Evolutionary conservation across 2,329 filamentous ascomycete genomes (phyloP), one percentile per base, ranked within the genome.

Genomic region (Fusarium chlamydosporum): DNA sequence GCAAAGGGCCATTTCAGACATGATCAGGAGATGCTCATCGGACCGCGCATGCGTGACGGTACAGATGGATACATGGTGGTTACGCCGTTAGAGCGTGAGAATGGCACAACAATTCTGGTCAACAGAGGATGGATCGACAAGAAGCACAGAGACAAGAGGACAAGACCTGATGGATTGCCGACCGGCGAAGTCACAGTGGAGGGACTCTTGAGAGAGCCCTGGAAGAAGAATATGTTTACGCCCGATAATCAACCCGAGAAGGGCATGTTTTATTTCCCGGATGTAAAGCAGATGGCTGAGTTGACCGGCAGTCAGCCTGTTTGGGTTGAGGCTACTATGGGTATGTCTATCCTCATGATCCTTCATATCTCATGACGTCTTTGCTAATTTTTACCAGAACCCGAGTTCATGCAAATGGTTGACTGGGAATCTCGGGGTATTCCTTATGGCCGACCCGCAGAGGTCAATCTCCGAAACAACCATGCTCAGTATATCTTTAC

Each of bases 401-500:
- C 93, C 56, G 93, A 96, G 78, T 84, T 95, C 74, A 82, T 97
- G 73, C 87, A 88, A 71, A 85, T 90, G 67, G 90, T 93, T 76
- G 89, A 94, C 74, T 88, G 93, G 76, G 87, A 92, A 76, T 85
- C 86, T 15, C 92, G 91, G 74, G 96, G 96, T 29, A 90, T 97
- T 62, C 96, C 96, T 3, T 95, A 97, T 76, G 96, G 94, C 15
- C 87, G 95, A 76, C 83, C 93, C 8, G 88, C 96, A 6, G 93
- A 97, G 81, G 94, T 99, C 64, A 97, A 96, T 78, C 83, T 99
- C 76, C 88, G 93, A 78, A 99, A 99, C 78, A 98, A 97, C 81
- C 96, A 99, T 80, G 90, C 93, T 68, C 96, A 98, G 84, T 99
- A 99, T 80, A 99, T 99, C 72, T 96, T 97, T 79, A 99, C 96